These are phyloP conservation scores for Astrothelium macrocarpum DNA, from an alignment of 495 filamentous ascomycete species.

Conservation along the genomic window DNA sequence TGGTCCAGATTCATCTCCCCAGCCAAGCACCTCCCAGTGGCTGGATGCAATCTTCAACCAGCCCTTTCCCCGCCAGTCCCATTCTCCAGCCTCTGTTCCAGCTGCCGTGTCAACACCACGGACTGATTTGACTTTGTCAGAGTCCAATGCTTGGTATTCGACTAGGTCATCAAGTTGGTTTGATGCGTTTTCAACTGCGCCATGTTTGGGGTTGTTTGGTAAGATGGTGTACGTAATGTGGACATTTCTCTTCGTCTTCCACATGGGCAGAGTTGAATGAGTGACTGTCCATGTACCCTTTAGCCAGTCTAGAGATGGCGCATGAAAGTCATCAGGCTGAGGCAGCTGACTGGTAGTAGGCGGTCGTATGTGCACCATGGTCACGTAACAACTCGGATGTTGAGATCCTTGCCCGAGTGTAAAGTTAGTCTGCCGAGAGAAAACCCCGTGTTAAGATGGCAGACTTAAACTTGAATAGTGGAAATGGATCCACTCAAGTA, in stretches of 20 bases:
- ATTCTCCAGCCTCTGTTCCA: slow-evolving; percentile 37
- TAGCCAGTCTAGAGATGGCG: slow-evolving; percentile 52
- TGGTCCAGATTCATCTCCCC: slow-evolving; percentile 42
- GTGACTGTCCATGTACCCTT: slow-evolving; percentile 63
- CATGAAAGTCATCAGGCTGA: slow-evolving; percentile 21
- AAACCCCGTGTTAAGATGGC: background rate
- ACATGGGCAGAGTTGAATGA: slow-evolving; percentile 68
- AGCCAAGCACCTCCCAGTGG: slow-evolving; percentile 69
- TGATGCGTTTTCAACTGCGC: slow-evolving; percentile 16
- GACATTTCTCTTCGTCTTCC: slow-evolving; percentile 61
- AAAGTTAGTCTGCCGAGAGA: background rate
- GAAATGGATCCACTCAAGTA: background rate
- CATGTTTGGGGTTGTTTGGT: slow-evolving; percentile 11
- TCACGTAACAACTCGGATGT: background rate
- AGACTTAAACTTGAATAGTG: background rate
- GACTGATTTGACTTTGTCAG: slow-evolving; percentile 46
- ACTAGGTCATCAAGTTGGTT: slow-evolving; percentile 57
- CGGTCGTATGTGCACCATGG: slow-evolving; percentile 16
- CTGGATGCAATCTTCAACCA: slow-evolving; percentile 52
- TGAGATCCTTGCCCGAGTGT: background rate
- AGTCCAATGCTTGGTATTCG: slow-evolving; percentile 44
- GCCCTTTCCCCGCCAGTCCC: slow-evolving; percentile 65
- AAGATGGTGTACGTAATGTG: slow-evolving; percentile 58
- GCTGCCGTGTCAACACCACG: slow-evolving; percentile 52
- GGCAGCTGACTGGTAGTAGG: slow-evolving; percentile 18